Evolutionary conservation across 768 basidiomycete genomes (phyloP).

Genomic region (Podaxis carcinomalis): DNA sequence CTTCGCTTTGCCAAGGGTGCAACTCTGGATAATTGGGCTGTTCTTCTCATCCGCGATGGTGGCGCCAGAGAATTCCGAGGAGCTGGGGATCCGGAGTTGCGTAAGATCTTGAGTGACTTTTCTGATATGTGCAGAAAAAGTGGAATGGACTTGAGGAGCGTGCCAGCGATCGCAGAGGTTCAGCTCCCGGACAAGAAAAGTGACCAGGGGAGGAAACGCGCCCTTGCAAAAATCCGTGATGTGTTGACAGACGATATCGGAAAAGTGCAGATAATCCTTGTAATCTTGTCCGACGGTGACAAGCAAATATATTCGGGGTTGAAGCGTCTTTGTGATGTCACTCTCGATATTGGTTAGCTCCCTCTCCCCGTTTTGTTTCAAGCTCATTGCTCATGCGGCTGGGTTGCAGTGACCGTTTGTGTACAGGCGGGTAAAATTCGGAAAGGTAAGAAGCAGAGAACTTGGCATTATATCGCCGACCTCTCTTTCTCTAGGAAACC

Average conservation of each 20-base stretch:
- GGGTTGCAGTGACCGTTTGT: constrained; percentile 56
- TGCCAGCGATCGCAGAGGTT: constrained; percentile 36
- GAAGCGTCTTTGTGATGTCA: constrained; percentile 66
- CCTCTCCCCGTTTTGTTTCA: background rate
- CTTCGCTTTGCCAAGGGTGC: constrained; percentile 61
- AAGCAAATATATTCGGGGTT: constrained; percentile 75
- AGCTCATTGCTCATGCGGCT: background rate
- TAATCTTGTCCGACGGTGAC: constrained; percentile 66
- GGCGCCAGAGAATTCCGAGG: constrained; percentile 54
- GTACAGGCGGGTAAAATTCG: constrained; percentile 70
- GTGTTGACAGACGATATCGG: constrained; percentile 32
- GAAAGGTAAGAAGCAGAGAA: constrained; percentile 30
- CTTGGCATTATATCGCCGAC: constrained; percentile 19
- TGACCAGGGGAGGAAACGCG: constrained; percentile 51
- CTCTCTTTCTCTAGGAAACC: constrained; percentile 40
- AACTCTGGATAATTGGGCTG: constrained; percentile 57
- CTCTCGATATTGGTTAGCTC: constrained; percentile 50
- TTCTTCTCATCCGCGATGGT: constrained; percentile 63
- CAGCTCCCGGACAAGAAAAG: constrained; percentile 43
- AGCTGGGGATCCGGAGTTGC: constrained; percentile 50
- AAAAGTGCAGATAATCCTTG: constrained; percentile 56
- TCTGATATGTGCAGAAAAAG: constrained; percentile 54
- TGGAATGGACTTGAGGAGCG: constrained; percentile 50
- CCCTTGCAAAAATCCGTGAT: constrained; percentile 41
- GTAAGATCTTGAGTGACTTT: constrained; percentile 45